Evolutionary conservation across 108 stramenopile species (phyloP).

Genomic region (Nannochloropsis salina): DNA sequence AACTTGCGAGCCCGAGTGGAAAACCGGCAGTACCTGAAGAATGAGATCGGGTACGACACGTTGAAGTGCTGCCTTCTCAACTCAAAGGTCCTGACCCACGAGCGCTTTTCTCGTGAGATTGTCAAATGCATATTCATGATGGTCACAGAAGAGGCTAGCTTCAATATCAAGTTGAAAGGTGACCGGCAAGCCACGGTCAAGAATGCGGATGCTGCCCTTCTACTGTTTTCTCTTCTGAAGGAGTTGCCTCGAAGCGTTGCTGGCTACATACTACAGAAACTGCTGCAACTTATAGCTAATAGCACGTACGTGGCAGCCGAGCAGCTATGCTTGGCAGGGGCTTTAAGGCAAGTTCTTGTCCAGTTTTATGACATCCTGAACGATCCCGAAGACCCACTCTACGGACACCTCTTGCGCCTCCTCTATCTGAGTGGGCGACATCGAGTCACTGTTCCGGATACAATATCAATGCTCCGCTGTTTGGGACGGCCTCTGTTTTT

Average conservation of each 20-base stretch:
- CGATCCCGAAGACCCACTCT: slow-evolving; percentile 9
- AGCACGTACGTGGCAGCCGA: slow-evolving; percentile 16
- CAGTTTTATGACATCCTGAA: slow-evolving; percentile 16
- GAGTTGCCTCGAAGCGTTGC: not conserved
- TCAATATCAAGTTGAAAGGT: not conserved
- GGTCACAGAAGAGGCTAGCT: slow-evolving; percentile 1
- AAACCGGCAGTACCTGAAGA: slow-evolving; percentile 36
- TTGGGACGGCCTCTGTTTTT: slow-evolving; percentile 13
- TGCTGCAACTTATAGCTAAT: not conserved
- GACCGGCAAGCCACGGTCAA: not conserved
- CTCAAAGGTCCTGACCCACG: slow-evolving; percentile 34
- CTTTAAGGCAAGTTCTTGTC: slow-evolving; percentile 15
- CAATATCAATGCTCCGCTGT: not conserved
- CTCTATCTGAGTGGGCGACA: slow-evolving; percentile 3
- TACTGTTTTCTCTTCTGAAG: not conserved
- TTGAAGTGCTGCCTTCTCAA: slow-evolving; percentile 45
- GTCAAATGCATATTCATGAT: slow-evolving; percentile 7
- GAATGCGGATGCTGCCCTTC: not conserved
- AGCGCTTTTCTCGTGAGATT: slow-evolving; percentile 20
- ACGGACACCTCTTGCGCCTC: slow-evolving; percentile 9
- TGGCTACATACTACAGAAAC: not conserved
- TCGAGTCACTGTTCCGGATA: not conserved
- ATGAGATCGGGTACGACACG: slow-evolving; percentile 42
- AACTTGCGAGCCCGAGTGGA: not conserved
- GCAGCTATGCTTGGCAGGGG: not conserved